Base-by-base conservation (phyloP, 2,329 filamentous ascomycete species). In the Aspergillus terreus region DNA sequence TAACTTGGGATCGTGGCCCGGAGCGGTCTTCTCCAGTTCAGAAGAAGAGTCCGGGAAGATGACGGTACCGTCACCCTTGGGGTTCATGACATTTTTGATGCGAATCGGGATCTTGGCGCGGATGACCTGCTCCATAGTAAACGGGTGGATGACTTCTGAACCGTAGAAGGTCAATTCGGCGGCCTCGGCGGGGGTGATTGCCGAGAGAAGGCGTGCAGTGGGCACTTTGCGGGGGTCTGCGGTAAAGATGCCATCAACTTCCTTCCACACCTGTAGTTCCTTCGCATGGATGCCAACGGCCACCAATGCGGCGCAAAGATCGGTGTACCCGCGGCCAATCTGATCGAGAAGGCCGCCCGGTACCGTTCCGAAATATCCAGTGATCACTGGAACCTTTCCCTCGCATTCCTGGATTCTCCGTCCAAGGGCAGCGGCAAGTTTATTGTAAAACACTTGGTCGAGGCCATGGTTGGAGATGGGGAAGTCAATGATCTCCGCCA, bases 211-310 rank as follows among this genome's bases (percentile, higher is more conserved):
- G 44, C 87, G 82, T n/a, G 94, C 95, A 1, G 92, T 97, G 3
- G 92, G 92, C 36, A 95, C 90, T 71, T 94, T 95, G 61, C 87
- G 83, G 3, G 90, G 90, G 65, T 96, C 92, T 4, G 85, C 85
- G 1, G 85, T 88, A 72, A 96, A 94, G 67, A 97, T 95, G 53
- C 91, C 92, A 70, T 99, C 94, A 6, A 99, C 94, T 70, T 99
- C 94, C 76, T 99, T 99, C 94, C 94, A 97, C 57, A 99, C 88
- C 71, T 99, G 94, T 47, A 99, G 80, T 71, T 99, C 94, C 49
- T 86, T 78, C 1, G 94, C 94, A 62, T 83, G 79, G n/a, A 95
- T 77, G 4, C 91, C 92, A 9, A 99, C 92, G 1, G 94, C 91
- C 47, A 92, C 86, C 14, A 99, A 78, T 5, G 94, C 92, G 11